Evolutionary conservation across 805 yeast species (phyloP), one percentile per base, ranked within the genome.

Genomic region (Candida ponderosae): DNA sequence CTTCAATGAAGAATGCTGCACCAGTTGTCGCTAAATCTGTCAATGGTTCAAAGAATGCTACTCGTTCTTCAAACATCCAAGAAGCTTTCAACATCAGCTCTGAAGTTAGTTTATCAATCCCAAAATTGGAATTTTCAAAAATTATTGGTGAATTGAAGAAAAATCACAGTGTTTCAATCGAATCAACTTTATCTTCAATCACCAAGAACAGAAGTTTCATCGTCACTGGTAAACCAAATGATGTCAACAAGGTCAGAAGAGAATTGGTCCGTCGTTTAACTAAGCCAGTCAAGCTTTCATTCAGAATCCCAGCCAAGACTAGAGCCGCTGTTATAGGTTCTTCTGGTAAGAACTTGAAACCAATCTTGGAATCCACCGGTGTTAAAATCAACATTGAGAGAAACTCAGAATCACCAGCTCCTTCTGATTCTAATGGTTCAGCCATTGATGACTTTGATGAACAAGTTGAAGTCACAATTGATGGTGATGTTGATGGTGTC

Each of bases 401-500:
- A 36, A 52, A 54, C n/a, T 52, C 50, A 41, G 46, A 46, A 15
- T 54, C 54, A 21, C 59, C 60, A 20, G 60, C 57, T 32, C 62
- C 68, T 29, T 67, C 56, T 28, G 74, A 67, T 39, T 79, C 72
- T 24, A 81, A 74, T n/a, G n/a, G n/a, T n/a, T n/a, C n/a, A n/a
- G n/a, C n/a, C n/a, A n/a, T n/a, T 40, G 86, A 79, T 44, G 57
- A 76, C 36, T 75, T 74, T 50, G 80, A 80, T 28, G 74, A 67
- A 34, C 56, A 73, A n/a, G 68, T 82, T 24, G 65, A 67, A 26
- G 80, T 89, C 38, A 62, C 76, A 20, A 65, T 89, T 39, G 81
- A 76, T 42, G 97, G 97, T 62, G 95, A 88, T 54, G 71, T 74
- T 42, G 94, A 84, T 55, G 88, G 96, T 38, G 83, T 84, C 48